Base-by-base conservation (phyloP, 2,329 filamentous ascomycete genomes). In the Eutypa lata region DNA sequence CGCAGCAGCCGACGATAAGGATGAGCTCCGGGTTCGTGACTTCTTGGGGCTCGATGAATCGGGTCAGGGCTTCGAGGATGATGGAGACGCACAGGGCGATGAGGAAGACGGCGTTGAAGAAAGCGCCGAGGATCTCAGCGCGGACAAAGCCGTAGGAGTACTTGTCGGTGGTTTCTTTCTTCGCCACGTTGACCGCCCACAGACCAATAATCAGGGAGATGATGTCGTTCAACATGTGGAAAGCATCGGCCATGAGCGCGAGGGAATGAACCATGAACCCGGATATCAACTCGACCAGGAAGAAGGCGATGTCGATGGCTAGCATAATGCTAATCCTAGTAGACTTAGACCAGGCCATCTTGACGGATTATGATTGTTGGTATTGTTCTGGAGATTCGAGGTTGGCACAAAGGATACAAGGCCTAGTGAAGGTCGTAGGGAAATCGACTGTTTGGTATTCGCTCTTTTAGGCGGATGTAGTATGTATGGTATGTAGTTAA, bases 181-280 rank as follows among this genome's bases (percentile, higher is more conserved):
- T 89, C 24, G 92, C 90, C 48, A 95, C 89, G 57, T 88, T 90
- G 51, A 99, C 94, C 50, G 94, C 94, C 93, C 94, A 99, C 40
- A 97, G 74, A 59, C 94, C 94, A 57, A 99, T 93, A 52, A 87
- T 82, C 14, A 99, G 78, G 1, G 94, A 97, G 56, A 99, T 87
- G 63, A 99, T 94, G 82, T 99, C 94, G 77, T 99, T 99, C 56
- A 99, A 80, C 94, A 99, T 99, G 75, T 99, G 94, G 72, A 99
- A 99, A 55, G 94, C 91, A 76, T 99, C 94, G 50, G 94, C 94
- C 68, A 95, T 91, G 54, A 99, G 82, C 37, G 94, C 94, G 62
- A 99, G 82, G 18, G 94, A 97, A 68, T 92, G 88, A 55, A 96
- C 91, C 58, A 87, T 77, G 77, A 96, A 90, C 56, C 94, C 93